phyloP scores from a whole-genome alignment of 2,329 filamentous ascomycete species.

The Hansfordia pulvinata region DNA sequence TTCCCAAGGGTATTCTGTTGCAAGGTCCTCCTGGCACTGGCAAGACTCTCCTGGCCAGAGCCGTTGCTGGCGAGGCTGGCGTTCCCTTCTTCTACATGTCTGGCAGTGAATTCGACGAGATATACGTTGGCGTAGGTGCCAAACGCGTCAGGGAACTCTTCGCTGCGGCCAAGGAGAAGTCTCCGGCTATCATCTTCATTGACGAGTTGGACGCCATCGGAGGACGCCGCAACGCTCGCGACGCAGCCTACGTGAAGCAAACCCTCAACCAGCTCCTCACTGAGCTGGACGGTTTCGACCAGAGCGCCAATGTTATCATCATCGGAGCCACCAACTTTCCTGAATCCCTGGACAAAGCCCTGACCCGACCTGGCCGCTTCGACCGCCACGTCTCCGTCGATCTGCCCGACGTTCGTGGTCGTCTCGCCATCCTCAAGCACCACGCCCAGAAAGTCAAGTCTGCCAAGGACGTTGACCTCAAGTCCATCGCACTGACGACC shows the following conservation, averaged over 20 bases:
- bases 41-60: conserved; percentile 89
- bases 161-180: conserved; percentile 65
- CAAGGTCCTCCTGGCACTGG: conserved; percentile 94
- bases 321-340: conserved; percentile 95
- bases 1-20: conserved; percentile 91
- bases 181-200: conserved; percentile 88
- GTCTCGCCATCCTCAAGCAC: conserved; percentile 84
- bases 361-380: conserved; percentile 88
- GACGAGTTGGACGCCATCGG: conserved; percentile 92
- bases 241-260: conserved; percentile 92
- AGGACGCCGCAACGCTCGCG: conserved; percentile 81
- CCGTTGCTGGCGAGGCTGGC: conserved; percentile 90
- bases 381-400: conserved; percentile 84
- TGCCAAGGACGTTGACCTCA: conserved; percentile 65
- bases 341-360: conserved; percentile 82
- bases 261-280: conserved; percentile 95
- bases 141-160: conserved; percentile 96
- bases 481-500: conserved; percentile 73
- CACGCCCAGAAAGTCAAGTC: conserved; percentile 87
- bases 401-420: conserved; percentile 84
- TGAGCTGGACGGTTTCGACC: conserved; percentile 92
- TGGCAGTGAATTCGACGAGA: conserved; percentile 94
- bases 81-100: conserved; percentile 99
- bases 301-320: conserved; percentile 88
- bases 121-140: conserved; percentile 92